Evolutionary conservation across 2,329 filamentous ascomycete species (phyloP).

Genomic region (Xylariales sp.): DNA sequence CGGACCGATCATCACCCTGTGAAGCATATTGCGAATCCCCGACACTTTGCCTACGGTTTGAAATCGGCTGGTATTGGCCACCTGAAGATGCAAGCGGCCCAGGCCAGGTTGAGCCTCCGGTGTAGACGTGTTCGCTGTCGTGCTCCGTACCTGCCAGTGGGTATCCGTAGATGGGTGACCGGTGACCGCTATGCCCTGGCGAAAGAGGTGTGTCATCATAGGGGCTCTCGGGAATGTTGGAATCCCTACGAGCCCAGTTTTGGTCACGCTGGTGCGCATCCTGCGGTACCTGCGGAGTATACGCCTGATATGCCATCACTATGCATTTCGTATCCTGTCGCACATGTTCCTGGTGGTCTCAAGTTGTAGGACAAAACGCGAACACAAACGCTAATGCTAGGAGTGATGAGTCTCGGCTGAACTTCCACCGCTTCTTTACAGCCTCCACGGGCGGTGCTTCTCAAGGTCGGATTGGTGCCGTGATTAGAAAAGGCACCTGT

Average conservation of each 20-base stretch:
- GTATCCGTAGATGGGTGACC: constrained; percentile 11
- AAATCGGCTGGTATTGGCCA: constrained; percentile 14
- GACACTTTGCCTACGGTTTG: constrained; percentile 17
- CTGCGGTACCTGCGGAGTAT: constrained; percentile 12
- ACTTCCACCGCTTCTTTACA: too few relatives aligned
- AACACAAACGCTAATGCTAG: too few relatives aligned
- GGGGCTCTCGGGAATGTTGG: constrained; percentile 20
- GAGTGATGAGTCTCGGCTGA: too few relatives aligned
- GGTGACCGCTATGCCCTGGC: constrained; percentile 23
- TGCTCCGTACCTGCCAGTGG: too few relatives aligned
- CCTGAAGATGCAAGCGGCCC: constrained; percentile 11
- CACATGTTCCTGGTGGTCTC: too few relatives aligned
- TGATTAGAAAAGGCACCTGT: too few relatives aligned
- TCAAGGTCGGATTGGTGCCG: too few relatives aligned
- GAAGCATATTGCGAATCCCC: constrained; percentile 19
- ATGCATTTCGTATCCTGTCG: too few relatives aligned
- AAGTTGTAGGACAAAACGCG: too few relatives aligned
- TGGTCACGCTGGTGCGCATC: constrained; percentile 12
- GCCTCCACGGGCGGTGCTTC: too few relatives aligned
- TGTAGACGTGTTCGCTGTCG: constrained; percentile 12
- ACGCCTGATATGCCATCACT: constrained; percentile 20
- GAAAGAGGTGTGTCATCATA: constrained; percentile 22
- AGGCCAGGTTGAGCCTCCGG: constrained; percentile 11
- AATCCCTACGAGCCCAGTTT: constrained; percentile 22
- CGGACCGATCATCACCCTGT: constrained; percentile 25